Percentiles rank a stretch among this genome's conserved stretches.
phyloP scores from a whole-genome alignment of 2,329 filamentous ascomycete genomes.

The Alternaria gansuensis region DNA sequence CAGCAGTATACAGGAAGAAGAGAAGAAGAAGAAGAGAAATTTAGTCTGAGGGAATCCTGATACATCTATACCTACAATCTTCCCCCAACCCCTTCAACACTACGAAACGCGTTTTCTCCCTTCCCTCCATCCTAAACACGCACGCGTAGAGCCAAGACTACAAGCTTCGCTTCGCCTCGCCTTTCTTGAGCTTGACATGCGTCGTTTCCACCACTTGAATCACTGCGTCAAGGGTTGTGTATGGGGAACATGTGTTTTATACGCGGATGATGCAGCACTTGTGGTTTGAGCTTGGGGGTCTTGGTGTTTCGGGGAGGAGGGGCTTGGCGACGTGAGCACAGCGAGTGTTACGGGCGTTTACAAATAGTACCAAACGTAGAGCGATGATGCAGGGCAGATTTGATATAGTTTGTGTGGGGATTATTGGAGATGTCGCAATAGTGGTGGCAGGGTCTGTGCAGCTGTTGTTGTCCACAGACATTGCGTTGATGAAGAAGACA shows the following conservation, averaged over 20 bases:
- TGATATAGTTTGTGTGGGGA: not conserved
- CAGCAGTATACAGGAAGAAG: constrained; percentile 17
- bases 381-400: too few relatives aligned
- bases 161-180: constrained; percentile 27
- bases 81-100: not conserved
- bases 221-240: constrained; percentile 7
- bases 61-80: constrained; percentile 6
- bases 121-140: constrained; percentile 3
- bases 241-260: constrained; percentile 33
- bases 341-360: not conserved
- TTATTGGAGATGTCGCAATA: not conserved
- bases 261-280: constrained; percentile 35
- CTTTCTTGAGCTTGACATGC: constrained; percentile 29
- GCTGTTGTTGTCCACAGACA: not conserved
- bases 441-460: not conserved
- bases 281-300: constrained; percentile 34
- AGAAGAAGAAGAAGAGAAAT: constrained; percentile 10
- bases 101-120: constrained; percentile 6
- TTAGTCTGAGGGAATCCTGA: not conserved
- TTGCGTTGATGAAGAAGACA: too few relatives aligned
- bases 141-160: constrained; percentile 33
- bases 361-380: not conserved
- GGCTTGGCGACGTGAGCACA: constrained; percentile 25
- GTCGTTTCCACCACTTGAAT: constrained; percentile 8
- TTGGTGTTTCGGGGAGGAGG: constrained; percentile 37